phyloP scores from a whole-genome alignment of 1,284 basidiomycete genomes.

The Ustilago vetiveriae region DNA sequence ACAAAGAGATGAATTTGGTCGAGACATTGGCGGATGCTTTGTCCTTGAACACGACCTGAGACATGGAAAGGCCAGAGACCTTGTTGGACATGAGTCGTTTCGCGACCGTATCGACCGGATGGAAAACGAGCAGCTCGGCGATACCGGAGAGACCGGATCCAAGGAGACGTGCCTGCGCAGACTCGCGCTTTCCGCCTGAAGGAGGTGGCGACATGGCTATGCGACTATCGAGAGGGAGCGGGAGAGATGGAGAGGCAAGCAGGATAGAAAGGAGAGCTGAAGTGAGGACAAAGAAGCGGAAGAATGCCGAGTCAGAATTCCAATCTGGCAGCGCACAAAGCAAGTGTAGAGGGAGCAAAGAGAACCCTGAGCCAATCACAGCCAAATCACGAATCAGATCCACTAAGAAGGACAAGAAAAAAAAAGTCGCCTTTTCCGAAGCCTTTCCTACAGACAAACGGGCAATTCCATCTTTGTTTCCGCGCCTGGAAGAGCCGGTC shows the following conservation, averaged over 20 bases:
- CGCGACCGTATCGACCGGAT: conserved; percentile 83
- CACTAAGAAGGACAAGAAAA: no score
- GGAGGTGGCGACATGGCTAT: conserved; percentile 54
- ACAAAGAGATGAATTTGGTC: conserved; percentile 86
- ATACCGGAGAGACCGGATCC: conserved; percentile 84
- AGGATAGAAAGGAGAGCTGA: conserved; percentile 8
- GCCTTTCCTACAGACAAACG: no score
- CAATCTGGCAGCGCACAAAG: not conserved
- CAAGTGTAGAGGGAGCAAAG: not conserved
- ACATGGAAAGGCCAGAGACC: conserved; percentile 69
- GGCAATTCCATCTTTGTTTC: no score
- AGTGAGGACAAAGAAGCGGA: not conserved
- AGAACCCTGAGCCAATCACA: no score
- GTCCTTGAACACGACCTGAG: conserved; percentile 85
- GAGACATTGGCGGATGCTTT: conserved; percentile 74
- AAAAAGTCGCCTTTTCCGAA: no score
- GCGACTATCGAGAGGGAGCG: not conserved
- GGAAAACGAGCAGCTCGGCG: conserved; percentile 81
- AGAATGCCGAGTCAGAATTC: conserved; percentile 10
- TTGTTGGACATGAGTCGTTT: conserved; percentile 96
- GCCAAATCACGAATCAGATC: no score
- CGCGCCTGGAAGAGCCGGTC: no score
- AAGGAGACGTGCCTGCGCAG: conserved; percentile 86
- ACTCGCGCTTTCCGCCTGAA: conserved; percentile 72
- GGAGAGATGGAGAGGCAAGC: not conserved